Conservation (phyloP, 106 monocot species). For the Dactylorhiza incarnata region DNA sequence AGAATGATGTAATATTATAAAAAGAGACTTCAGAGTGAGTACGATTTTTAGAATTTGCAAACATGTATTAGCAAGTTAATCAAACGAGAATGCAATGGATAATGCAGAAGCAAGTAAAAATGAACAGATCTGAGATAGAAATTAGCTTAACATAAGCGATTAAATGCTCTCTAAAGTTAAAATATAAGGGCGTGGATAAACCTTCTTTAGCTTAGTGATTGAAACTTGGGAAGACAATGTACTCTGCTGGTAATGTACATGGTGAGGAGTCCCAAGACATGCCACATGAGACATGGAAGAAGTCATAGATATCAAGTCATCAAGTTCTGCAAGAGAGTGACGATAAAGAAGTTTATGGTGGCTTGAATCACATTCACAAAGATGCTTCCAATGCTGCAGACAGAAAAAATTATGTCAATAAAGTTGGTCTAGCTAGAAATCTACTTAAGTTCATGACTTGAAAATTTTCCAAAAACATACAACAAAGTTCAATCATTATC, state of each 20-base stretch:
- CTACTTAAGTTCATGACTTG: neutral
- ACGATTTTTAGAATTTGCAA: neutral
- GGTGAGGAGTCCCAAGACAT: slow-evolving; percentile 3
- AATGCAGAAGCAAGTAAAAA: neutral
- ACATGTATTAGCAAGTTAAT: neutral
- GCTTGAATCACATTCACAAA: slow-evolving; percentile 67
- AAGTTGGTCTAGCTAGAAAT: neutral
- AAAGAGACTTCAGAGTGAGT: neutral
- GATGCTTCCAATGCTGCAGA: slow-evolving; percentile 68
- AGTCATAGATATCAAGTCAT: slow-evolving; percentile 33
- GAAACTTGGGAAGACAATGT: neutral
- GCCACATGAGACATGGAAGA: slow-evolving; percentile 8
- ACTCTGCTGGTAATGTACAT: neutral
- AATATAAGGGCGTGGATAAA: neutral
- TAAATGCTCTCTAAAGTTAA: neutral
- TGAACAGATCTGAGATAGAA: neutral
- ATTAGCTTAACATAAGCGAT: neutral
- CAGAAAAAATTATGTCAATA: neutral
- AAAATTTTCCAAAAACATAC: neutral
- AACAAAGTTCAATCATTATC: neutral
- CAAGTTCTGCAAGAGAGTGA: slow-evolving; percentile 66
- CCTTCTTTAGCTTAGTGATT: neutral
- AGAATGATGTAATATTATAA: neutral
- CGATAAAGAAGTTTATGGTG: slow-evolving; percentile 62
- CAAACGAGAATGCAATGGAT: neutral